phyloP scores from a whole-genome alignment of 345 rosid species.

The Eucalyptus melliodora region DNA sequence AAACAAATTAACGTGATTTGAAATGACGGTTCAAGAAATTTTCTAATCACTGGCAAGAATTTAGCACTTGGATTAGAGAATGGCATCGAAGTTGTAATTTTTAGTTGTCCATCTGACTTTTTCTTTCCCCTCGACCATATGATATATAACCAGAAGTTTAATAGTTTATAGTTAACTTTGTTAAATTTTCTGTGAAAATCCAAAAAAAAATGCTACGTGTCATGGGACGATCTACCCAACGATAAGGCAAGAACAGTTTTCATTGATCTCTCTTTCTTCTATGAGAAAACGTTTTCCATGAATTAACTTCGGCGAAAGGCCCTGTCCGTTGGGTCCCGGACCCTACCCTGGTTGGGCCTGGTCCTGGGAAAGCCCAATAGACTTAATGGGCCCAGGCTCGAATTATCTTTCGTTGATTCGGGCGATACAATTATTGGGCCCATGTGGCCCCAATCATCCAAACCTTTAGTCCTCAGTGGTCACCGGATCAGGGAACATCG shows the following conservation, averaged over 20 bases:
- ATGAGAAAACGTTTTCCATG: background rate
- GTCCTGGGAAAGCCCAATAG: background rate
- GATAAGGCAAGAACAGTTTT: background rate
- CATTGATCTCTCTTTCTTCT: background rate
- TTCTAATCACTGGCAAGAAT: background rate
- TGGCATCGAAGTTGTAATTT: background rate
- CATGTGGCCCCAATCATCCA: background rate
- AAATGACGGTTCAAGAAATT: background rate
- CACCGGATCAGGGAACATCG: background rate
- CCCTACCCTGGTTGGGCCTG: background rate
- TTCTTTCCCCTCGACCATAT: background rate
- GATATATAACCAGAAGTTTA: background rate
- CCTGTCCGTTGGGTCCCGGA: background rate
- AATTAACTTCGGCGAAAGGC: background rate
- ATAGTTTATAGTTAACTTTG: background rate
- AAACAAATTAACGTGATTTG: background rate
- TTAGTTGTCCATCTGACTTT: background rate
- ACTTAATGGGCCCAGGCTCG: background rate
- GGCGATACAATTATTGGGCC: background rate
- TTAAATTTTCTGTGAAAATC: background rate
- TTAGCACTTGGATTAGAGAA: background rate
- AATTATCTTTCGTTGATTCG: background rate
- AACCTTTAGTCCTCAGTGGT: background rate
- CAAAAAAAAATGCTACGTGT: background rate
- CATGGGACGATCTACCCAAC: background rate